phyloP scores from a whole-genome alignment of 2,329 filamentous ascomycete species.

The Paecilomyces niveus region DNA sequence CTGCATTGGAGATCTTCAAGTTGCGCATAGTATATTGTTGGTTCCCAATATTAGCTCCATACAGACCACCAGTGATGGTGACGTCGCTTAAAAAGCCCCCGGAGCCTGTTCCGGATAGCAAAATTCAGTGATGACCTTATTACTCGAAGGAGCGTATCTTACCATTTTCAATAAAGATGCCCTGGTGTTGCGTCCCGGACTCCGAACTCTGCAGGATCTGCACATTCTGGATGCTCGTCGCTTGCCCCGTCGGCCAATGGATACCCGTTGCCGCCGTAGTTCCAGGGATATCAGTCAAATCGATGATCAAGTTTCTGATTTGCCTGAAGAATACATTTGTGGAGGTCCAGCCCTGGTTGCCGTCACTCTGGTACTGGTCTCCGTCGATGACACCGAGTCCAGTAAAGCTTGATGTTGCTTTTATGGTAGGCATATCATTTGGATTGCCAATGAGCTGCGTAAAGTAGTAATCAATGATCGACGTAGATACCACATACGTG shows the following conservation, averaged over 20 bases:
- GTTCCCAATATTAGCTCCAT: slow-evolving; percentile 55
- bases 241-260: slow-evolving; percentile 50
- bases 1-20: slow-evolving; percentile 45
- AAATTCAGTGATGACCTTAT: neutral
- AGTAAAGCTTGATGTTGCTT: slow-evolving; percentile 46
- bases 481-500: slow-evolving; percentile 50
- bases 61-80: slow-evolving; percentile 53
- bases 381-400: slow-evolving; percentile 54
- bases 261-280: slow-evolving; percentile 30
- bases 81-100: slow-evolving; percentile 56
- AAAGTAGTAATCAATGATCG: slow-evolving; percentile 57
- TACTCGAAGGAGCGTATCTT: slow-evolving; percentile 2
- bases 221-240: slow-evolving; percentile 56
- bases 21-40: slow-evolving; percentile 60
- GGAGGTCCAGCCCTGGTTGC: slow-evolving; percentile 32
- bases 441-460: slow-evolving; percentile 58
- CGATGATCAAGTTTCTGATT: slow-evolving; percentile 59
- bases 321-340: slow-evolving; percentile 60
- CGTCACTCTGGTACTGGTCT: slow-evolving; percentile 42
- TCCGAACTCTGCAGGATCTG: slow-evolving; percentile 50
- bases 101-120: slow-evolving; percentile 30
- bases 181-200: slow-evolving; percentile 45
- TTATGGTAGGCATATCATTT: slow-evolving; percentile 48
- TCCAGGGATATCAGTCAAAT: slow-evolving; percentile 39
- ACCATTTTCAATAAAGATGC: slow-evolving; percentile 55